Conservation (phyloP, 139 green algal genomes). For the Closterium sp. region DNA sequence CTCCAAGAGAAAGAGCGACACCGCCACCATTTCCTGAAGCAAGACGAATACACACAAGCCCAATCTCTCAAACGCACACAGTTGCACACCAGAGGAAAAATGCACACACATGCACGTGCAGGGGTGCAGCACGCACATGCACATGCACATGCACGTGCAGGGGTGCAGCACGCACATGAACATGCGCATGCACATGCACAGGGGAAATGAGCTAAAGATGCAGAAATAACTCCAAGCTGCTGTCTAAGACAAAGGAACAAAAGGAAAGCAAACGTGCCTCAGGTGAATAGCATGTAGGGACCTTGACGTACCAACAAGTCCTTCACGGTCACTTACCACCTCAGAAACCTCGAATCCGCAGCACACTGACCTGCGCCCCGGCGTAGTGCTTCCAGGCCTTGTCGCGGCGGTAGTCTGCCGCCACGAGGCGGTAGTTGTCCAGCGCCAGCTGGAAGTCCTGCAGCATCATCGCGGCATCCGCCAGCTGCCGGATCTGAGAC, state of each 20-base stretch:
- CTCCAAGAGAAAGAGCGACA: conserved; percentile 47
- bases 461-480: conserved; percentile 82
- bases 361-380: conserved; percentile 65
- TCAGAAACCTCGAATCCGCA: neutral
- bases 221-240: too few species aligned
- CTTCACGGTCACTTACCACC: neutral
- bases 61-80: neutral
- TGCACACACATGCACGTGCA: too few species aligned
- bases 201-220: too few species aligned
- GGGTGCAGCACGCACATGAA: neutral
- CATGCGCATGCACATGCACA: neutral
- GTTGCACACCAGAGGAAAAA: neutral
- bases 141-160: neutral
- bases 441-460: conserved; percentile 74
- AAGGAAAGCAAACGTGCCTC: too few species aligned
- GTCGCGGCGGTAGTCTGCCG: conserved; percentile 65
- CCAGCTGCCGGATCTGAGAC: conserved; percentile 74
- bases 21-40: conserved; percentile 46
- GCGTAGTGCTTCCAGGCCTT: conserved; percentile 75
- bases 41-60: neutral
- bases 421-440: conserved; percentile 75
- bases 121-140: neutral
- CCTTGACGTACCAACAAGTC: too few species aligned
- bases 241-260: too few species aligned
- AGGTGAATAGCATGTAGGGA: too few species aligned